Evolutionary conservation across 371 early-diverging fungal genomes (phyloP), one percentile per base, ranked within the genome.

Genomic region (Syncephalastrum racemosum): DNA sequence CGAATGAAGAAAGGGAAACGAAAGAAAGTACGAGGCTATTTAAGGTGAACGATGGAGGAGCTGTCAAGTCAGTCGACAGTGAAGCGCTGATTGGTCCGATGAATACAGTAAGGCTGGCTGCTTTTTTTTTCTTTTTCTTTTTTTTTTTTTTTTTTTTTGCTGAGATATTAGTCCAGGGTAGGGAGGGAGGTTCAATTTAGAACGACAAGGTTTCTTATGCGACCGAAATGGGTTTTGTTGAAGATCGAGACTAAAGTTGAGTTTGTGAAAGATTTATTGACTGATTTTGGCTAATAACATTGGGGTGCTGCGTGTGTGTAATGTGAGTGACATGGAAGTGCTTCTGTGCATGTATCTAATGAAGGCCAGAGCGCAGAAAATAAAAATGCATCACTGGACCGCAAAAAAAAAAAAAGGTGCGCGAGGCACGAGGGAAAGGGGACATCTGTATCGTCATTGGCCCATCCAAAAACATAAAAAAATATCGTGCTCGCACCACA

Each of bases 101-200:
- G 50, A 27, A 50, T 58, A 42, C 18, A 44, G 36, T 27, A 36
- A 45, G 58, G 25, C 43, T 58, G 42, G 31, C 36, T 56, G 14
- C 39, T 47, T 36, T 46, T 56, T 40, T 45, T 44, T 45, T 45
- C 46, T n/a, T n/a, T n/a, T n/a, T n/a, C 7, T 27, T 27, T 27
- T 27, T 27, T 27, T 47, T 36, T 46, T 56, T 40, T 27, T 27
- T 27, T 27, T 27, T 27, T 27, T 27, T 4, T 27, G 27, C 27
- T 27, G 27, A 27, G 27, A 27, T 27, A 27, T 27, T 27, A 27
- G 27, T 27, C 53, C 45, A 42, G 50, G 50, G 53, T 60, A 60
- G 44, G 61, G 61, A 60, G 61, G 31, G 53, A 16, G 46, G 61
- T 61, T 45, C 56, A 56, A 61, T 56, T 61, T 56, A 61, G 62